These are phyloP conservation scores for Apiotrichum domesticum DNA, from an alignment of 1,284 basidiomycete species.

Conservation along the genomic window DNA sequence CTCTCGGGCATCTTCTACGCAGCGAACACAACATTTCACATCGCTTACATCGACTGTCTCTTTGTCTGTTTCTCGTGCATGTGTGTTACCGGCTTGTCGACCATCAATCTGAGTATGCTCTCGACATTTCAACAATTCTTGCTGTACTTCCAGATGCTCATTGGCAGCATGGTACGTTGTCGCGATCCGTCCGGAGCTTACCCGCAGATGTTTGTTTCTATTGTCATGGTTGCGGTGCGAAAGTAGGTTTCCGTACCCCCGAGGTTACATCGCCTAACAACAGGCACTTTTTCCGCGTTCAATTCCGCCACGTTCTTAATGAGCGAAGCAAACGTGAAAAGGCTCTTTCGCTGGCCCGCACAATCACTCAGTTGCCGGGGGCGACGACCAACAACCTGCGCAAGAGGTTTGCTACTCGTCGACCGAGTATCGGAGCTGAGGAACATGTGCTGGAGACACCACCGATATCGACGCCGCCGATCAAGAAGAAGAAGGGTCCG, in stretches of 20 bases:
- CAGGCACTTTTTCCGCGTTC: conserved; percentile 68
- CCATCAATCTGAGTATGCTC: conserved; percentile 48
- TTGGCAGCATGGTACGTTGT: conserved; percentile 42
- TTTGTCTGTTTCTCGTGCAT: conserved; percentile 51
- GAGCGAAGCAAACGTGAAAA: conserved; percentile 37
- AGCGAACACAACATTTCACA: conserved; percentile 38
- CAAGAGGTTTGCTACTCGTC: conserved; percentile 23
- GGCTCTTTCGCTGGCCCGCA: conserved; percentile 25
- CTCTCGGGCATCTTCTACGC: conserved; percentile 49
- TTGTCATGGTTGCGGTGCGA: conserved; percentile 47
- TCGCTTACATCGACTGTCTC: conserved; percentile 51
- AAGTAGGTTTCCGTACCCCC: conserved; percentile 16
- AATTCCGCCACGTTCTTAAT: conserved; percentile 63
- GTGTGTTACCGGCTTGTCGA: conserved; percentile 52
- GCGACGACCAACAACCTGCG: conserved; percentile 21
- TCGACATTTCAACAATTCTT: conserved; percentile 50
- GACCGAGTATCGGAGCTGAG: background rate
- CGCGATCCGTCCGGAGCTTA: background rate
- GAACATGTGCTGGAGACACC: background rate
- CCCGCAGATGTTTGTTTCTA: conserved; percentile 37
- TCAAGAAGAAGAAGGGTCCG: conserved; percentile 36
- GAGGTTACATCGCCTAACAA: background rate
- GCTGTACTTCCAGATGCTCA: conserved; percentile 46
- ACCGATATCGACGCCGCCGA: background rate
- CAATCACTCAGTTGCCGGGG: conserved; percentile 27